phyloP scores from a whole-genome alignment of 1,284 basidiomycete species.

The Pterula multifida region DNA sequence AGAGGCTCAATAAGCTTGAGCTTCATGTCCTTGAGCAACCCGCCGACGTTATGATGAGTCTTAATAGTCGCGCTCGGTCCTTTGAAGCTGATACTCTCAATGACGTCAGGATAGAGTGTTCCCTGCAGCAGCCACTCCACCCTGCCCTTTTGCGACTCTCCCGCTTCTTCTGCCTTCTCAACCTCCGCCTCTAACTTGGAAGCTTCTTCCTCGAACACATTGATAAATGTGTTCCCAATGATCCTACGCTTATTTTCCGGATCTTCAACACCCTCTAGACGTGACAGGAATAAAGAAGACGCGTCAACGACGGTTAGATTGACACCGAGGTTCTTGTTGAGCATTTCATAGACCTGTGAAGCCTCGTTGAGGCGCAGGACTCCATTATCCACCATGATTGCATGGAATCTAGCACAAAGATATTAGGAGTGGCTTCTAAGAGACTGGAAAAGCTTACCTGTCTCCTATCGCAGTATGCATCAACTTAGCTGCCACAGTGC shows the following conservation, averaged over 20 bases:
- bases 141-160: conserved; percentile 42
- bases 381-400: conserved; percentile 99
- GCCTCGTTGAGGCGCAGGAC: conserved; percentile 91
- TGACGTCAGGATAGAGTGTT: conserved; percentile 99
- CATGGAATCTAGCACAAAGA: conserved; percentile 71
- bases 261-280: conserved; percentile 86
- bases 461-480: conserved; percentile 99
- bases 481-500: conserved; percentile 94
- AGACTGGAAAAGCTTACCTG: conserved; percentile 36
- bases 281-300: conserved; percentile 86
- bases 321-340: conserved; percentile 89
- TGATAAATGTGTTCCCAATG: conserved; percentile 98
- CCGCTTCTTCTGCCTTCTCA: conserved; percentile 62
- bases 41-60: conserved; percentile 99
- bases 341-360: conserved; percentile 89
- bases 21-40: conserved; percentile 95
- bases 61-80: conserved; percentile 99
- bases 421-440: background rate
- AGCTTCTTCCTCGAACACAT: conserved; percentile 93
- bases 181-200: conserved; percentile 82
- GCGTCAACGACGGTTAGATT: conserved; percentile 96
- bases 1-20: conserved; percentile 97
- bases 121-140: conserved; percentile 98
- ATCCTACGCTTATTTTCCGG: conserved; percentile 98
- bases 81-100: conserved; percentile 99